Evolutionary conservation across 257 asterid genomes (phyloP), one percentile per base, ranked within the genome.

Genomic region (Lantana camara): DNA sequence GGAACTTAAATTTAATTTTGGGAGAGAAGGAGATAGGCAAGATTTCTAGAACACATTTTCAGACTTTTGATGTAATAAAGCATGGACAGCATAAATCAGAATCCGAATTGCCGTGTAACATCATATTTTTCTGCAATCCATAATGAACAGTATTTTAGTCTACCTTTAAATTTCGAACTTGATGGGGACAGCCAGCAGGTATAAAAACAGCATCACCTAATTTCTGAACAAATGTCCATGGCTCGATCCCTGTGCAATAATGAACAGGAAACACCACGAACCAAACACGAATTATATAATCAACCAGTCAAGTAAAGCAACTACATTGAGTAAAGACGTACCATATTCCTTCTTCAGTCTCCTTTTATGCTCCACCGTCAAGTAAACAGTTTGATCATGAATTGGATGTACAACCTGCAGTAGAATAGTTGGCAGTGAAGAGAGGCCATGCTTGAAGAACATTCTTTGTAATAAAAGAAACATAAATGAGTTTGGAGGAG

Each of bases 141-240:
- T 27, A 52, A 22, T 35, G 5, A 53, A 27, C 10, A 44, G 15
- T 13, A 42, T n/a, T 19, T 4, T 9, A 55, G 27, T 12, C 20
- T 73, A 90, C 96, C 97, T 85, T 88, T 49, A 91, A 77, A 73
- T 91, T 91, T 74, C 98, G 78, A 63, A 91, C 96, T 84, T 91
- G 98, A 74, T 91, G 95, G 57, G 98, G 96, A 66, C 98, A 91
- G 30, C 98, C 96, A 1, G 96, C 96, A 64, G 98, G 98, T 68
- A 91, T 84, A 50, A 88, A 76, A 56, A 91, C 95, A 24, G 97
- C 97, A 69, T 91, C 97, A 10, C 95, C 97, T 52, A 85, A 47
- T 42, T 78, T 85, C 78, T 91, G 97, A 63, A 88, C 72, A 52
- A 91, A 91, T 20, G 96, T 85, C 97, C 97, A 91, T 23, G 97